Conservation (phyloP, 2,329 filamentous ascomycete genomes). For the Botrytis tulipae region DNA sequence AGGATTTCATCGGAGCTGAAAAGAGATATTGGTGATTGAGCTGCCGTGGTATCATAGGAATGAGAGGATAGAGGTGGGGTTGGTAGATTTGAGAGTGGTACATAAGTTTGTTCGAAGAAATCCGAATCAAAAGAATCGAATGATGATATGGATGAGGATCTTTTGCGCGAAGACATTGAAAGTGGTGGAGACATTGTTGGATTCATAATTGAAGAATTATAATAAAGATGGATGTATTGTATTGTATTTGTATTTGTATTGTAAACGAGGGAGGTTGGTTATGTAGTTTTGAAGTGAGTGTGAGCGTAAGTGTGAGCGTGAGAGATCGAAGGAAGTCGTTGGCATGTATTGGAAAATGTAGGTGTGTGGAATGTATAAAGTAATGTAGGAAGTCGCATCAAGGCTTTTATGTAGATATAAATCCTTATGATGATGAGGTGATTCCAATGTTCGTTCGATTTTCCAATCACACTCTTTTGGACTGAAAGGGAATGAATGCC, state of each 20-base stretch:
- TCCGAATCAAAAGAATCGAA: slow-evolving; percentile 45
- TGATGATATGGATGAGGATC: slow-evolving; percentile 27
- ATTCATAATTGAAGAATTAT: slow-evolving; percentile 6
- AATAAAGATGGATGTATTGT: neutral
- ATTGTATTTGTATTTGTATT: neutral
- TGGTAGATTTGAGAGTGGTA: slow-evolving; percentile 65
- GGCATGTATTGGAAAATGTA: neutral
- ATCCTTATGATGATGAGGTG: slow-evolving; percentile 4
- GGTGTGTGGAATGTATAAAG: neutral
- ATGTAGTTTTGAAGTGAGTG: neutral
- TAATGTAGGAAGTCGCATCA: neutral
- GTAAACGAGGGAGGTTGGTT: slow-evolving; percentile 9
- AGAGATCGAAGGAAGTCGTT: neutral
- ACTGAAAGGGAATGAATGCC: neutral
- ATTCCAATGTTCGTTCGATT: neutral
- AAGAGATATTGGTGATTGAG: slow-evolving; percentile 27
- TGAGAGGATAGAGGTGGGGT: slow-evolving; percentile 58
- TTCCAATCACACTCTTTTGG: neutral
- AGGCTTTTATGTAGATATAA: neutral
- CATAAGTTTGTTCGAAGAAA: slow-evolving; percentile 58
- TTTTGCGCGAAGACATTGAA: slow-evolving; percentile 25
- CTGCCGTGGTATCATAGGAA: slow-evolving; percentile 27
- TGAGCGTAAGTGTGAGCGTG: neutral
- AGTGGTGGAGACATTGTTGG: slow-evolving; percentile 27
- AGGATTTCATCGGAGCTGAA: slow-evolving; percentile 31